These are phyloP conservation scores for Penicillium coprophilum DNA, from an alignment of 495 filamentous ascomycete species.

Conservation along the genomic window DNA sequence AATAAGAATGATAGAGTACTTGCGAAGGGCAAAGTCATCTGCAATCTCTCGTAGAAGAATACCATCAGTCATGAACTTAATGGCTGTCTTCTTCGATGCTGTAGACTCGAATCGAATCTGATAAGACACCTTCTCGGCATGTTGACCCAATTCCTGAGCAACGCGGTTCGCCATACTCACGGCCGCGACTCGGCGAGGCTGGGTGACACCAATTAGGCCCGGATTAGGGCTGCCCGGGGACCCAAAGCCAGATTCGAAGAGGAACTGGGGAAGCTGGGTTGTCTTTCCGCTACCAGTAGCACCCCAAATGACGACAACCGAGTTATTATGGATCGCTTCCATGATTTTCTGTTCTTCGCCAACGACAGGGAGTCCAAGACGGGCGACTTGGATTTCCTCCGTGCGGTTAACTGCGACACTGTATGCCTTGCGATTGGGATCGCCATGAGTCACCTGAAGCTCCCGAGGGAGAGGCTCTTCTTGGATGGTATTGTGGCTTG, in stretches of 20 bases:
- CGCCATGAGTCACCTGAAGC: constrained; percentile 59
- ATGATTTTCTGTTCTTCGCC: constrained; percentile 97
- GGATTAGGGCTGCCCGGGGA: constrained; percentile 71
- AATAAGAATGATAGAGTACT: constrained; percentile 91
- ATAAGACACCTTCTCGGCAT: constrained; percentile 72
- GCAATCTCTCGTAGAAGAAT: constrained; percentile 89
- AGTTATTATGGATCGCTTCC: constrained; percentile 91
- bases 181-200: constrained; percentile 89
- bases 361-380: constrained; percentile 83
- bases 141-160: constrained; percentile 73
- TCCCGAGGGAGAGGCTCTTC: constrained; percentile 77
- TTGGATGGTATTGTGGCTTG: constrained; percentile 52
- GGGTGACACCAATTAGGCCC: constrained; percentile 92
- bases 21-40: constrained; percentile 84
- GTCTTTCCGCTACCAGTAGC: constrained; percentile 97
- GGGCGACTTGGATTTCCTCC: constrained; percentile 70
- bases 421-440: constrained; percentile 69
- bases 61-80: constrained; percentile 99
- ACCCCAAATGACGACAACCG: constrained; percentile 88
- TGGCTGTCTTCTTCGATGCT: constrained; percentile 76
- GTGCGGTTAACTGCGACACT: constrained; percentile 70
- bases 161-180: constrained; percentile 96
- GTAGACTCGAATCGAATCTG: constrained; percentile 94
- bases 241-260: constrained; percentile 92
- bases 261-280: constrained; percentile 92